Conservation (phyloP, 1,284 basidiomycete species). For the Trichosporon asahii region DNA sequence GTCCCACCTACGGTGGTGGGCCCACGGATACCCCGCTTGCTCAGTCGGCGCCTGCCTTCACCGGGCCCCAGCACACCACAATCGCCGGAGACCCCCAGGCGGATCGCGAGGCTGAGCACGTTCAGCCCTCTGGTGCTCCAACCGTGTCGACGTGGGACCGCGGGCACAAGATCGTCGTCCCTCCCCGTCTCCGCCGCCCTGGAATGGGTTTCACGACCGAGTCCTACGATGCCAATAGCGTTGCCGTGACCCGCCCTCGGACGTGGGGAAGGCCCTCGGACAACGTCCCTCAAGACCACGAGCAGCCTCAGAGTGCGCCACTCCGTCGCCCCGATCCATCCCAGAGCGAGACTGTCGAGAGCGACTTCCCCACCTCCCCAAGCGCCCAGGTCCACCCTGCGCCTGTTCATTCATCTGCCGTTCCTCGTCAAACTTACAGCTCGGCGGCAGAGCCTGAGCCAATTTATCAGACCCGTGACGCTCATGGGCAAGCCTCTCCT, state of each 20-base stretch:
- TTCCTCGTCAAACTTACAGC: too few relatives aligned
- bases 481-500: neutral
- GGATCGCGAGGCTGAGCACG: neutral
- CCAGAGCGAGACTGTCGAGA: neutral
- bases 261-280: neutral
- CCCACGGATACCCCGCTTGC: neutral
- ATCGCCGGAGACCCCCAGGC: neutral
- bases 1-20: neutral
- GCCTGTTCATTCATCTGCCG: too few relatives aligned
- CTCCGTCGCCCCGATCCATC: neutral
- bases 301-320: neutral
- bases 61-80: too few relatives aligned
- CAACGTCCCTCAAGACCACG: neutral
- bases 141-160: neutral
- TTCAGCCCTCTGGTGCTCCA: neutral
- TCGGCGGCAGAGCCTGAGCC: neutral
- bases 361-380: neutral
- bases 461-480: neutral
- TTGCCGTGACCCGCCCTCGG: conserved; percentile 12
- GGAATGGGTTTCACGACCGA: neutral
- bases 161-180: neutral
- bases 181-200: too few relatives aligned
- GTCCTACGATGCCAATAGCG: conserved; percentile 5
- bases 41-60: too few relatives aligned
- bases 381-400: too few relatives aligned